Evolutionary conservation across 2,329 filamentous ascomycete genomes (phyloP).

Genomic region (Aspergillus sojae): DNA sequence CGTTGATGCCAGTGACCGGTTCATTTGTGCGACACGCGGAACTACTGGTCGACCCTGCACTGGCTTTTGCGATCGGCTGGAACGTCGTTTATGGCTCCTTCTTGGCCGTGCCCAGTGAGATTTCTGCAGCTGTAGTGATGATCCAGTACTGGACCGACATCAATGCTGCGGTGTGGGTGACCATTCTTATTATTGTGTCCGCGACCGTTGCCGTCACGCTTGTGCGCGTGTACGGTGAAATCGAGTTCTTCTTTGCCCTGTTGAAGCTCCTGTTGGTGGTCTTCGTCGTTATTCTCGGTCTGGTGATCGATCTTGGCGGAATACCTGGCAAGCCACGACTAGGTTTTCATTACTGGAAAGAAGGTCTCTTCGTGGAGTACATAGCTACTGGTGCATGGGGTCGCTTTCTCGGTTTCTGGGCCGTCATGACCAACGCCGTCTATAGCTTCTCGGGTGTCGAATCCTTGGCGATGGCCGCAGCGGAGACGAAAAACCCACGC

Average conservation of each 20-base stretch:
- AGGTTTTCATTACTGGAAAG: conserved; percentile 70
- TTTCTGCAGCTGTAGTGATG: conserved; percentile 64
- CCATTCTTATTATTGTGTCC: conserved; percentile 60
- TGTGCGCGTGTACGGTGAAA: conserved; percentile 52
- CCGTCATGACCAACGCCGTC: conserved; percentile 47
- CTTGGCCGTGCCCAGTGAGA: conserved; percentile 60
- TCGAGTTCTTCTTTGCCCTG: conserved; percentile 56
- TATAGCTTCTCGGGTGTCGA: conserved; percentile 49
- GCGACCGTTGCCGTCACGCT: conserved; percentile 62
- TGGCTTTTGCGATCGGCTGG: conserved; percentile 53
- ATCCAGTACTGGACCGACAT: conserved; percentile 60
- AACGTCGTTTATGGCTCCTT: conserved; percentile 56
- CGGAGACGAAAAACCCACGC: conserved; percentile 57
- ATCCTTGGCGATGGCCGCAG: conserved; percentile 58
- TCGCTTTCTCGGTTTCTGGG: conserved; percentile 64
- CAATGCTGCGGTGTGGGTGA: conserved; percentile 43
- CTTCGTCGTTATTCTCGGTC: conserved; percentile 47
- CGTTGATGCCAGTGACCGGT: conserved; percentile 55
- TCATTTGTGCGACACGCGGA: conserved; percentile 54
- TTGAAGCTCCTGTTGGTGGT: conserved; percentile 55
- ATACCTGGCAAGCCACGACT: conserved; percentile 60
- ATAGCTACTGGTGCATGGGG: conserved; percentile 62
- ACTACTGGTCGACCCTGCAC: conserved; percentile 55
- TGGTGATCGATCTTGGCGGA: conserved; percentile 66
- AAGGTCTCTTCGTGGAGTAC: conserved; percentile 66